Evolutionary conservation across 805 yeast species (phyloP).

Genomic region (Kazachstania kunashirensis): DNA sequence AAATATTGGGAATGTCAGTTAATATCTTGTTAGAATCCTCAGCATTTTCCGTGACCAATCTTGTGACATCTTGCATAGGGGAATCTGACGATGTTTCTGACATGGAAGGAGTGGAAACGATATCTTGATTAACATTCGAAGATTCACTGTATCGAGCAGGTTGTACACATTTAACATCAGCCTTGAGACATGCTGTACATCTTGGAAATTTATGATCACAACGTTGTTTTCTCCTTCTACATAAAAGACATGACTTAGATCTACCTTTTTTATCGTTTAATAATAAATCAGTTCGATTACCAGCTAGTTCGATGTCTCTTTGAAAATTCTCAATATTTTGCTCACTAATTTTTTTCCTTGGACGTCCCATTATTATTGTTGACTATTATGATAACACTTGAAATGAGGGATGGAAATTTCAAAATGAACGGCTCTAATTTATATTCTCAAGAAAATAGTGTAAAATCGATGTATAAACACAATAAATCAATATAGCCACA

Average conservation of each 20-base stretch:
- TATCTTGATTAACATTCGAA: slow-evolving; percentile 21
- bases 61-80: background rate
- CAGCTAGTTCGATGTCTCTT: slow-evolving; percentile 28
- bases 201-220: slow-evolving; percentile 58
- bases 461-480: too few species aligned
- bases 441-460: too few species aligned
- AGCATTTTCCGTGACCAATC: too few species aligned
- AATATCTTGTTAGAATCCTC: too few species aligned
- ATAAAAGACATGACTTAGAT: slow-evolving; percentile 46
- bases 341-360: slow-evolving; percentile 28
- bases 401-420: too few species aligned
- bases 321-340: slow-evolving; percentile 28
- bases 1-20: too few species aligned
- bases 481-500: too few species aligned
- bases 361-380: slow-evolving; percentile 29
- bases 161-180: slow-evolving; percentile 51
- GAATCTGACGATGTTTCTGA: background rate
- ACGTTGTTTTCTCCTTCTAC: slow-evolving; percentile 50
- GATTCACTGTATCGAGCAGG: slow-evolving; percentile 43
- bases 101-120: background rate
- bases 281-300: slow-evolving; percentile 20
- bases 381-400: too few species aligned
- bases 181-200: slow-evolving; percentile 57
- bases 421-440: too few species aligned
- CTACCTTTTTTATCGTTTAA: slow-evolving; percentile 42